Base-by-base conservation (phyloP, 306 rosid genomes). In the Lablab purpureus region DNA sequence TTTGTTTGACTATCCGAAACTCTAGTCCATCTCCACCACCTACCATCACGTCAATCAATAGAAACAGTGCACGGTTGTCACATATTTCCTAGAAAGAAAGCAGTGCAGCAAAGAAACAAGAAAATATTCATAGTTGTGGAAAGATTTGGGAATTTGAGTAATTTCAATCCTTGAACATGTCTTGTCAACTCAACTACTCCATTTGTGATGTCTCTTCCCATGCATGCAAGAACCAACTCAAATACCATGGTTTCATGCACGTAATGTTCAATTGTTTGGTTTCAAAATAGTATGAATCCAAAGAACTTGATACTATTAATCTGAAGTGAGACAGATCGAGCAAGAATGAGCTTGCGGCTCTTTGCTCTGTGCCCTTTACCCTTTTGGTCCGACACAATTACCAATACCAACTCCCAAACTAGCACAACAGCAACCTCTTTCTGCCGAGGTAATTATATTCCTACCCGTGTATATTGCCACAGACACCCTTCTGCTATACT, bases 401-500 rank as follows among this genome's bases (percentile, higher is more conserved):
- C 7, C 67, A 58, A 5, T 17, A 15, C 4, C 66, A 74, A 10
- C 52, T 22, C 52, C 72, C 41, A 41, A 67, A 32, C 28, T 3
- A 78, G 81, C 80, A 3, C 90, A 81, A 58, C 77, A 43, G 22
- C 93, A 84, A 79, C 73, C 73, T 66, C 85, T 65, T 78, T 86
- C 18, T 86, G 90, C 63, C 77, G 76, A 64, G 81, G 97, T 86
- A 85, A 59, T 78, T 85, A 71, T 85, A 94, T 89, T 52, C 97
- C 94, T 28, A 84, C 85, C 27, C 91, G 87, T 88, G 88, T 91
- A 82, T 91, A 94, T 77, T 77, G 46, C 83, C 89, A 94, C 76
- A 81, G 43, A 25, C 97, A 94, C 91, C 94, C 97, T 34, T 74
- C 97, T 2, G 88, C 93, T 22, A 32, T 91, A 0, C 95, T 92